Evolutionary conservation across 202 grass and related monocot genomes (phyloP), one percentile per base, ranked within the genome.

Genomic region (Setaria italica): DNA sequence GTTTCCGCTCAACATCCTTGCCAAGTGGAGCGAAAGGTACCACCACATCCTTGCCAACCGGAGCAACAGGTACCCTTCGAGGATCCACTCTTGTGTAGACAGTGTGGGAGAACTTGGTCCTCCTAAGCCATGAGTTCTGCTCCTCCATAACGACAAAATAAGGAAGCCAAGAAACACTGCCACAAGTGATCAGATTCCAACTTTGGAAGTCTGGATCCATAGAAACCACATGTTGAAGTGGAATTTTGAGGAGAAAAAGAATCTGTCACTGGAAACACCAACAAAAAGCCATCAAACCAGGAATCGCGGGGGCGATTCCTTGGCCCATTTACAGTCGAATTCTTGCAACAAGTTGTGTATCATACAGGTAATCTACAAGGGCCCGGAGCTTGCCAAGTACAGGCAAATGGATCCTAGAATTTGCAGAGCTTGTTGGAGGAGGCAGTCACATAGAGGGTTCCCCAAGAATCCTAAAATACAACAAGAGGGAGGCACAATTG

Each of bases 121-220:
- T 87, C 86, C 67, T 85, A 70, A 97, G 20, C 94, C 86, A 94
- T 33, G 94, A 94, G 70, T 70, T 89, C 56, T 83, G 79, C 19
- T 84, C n/a, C 65, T 84, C 92, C 92, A 92, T 91, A 4, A 37
- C 59, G 2, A 3, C 29, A 76, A 74, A 74, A 34, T 7, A 66
- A 66, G 42, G 53, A 88, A 67, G 74, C 45, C 14, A 59, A 62
- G 50, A 82, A 67, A 71, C 34, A 3, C 47, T 16, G 72, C 19
- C 25, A 6, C 20, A 82, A 32, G 53, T 11, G 19, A 54, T 91
- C 86, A 88, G 71, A 91, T 82, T 54, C 86, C 86, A 32, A 88
- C 90, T 67, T 88, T 82, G 67, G 78, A 91, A 54, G 59, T 70
- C 65, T 88, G 86, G 43, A 85, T 79, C 29, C 80, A 70, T 5